phyloP scores from a whole-genome alignment of 176 grass and related monocot genomes.

The Typha latifolia region DNA sequence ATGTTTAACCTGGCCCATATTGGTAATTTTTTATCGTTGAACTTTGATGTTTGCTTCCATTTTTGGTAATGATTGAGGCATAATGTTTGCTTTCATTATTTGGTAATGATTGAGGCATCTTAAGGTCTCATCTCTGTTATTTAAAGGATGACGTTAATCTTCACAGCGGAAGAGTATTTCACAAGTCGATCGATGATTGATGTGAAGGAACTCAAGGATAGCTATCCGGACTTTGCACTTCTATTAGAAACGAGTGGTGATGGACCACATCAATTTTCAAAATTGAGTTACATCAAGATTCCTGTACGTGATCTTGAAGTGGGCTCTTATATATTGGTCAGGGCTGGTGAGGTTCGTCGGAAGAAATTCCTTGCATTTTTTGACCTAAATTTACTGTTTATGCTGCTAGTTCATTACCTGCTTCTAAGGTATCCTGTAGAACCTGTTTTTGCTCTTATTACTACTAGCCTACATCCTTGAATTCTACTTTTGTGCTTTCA shows the following conservation, averaged over 20 bases:
- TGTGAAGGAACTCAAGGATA: constrained; percentile 91
- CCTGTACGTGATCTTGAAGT: constrained; percentile 93
- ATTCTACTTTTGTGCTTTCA: too few relatives aligned
- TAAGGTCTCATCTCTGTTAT: not conserved
- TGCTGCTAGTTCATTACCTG: not conserved
- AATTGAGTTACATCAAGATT: constrained; percentile 75
- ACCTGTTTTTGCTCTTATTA: not conserved
- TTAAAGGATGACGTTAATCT: constrained; percentile 7
- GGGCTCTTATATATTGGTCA: constrained; percentile 80
- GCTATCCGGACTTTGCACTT: constrained; percentile 83
- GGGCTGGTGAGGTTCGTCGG: constrained; percentile 74
- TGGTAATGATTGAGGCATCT: not conserved
- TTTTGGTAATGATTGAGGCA: too few relatives aligned
- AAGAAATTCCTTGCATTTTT: not conserved
- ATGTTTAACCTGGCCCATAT: constrained; percentile 99
- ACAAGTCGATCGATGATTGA: constrained; percentile 91
- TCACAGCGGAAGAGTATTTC: constrained; percentile 90
- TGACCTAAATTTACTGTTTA: not conserved
- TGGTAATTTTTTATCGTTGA: constrained; percentile 29
- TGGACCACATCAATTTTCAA: constrained; percentile 50
- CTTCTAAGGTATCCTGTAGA: not conserved
- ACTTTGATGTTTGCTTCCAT: not conserved
- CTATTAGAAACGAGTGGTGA: constrained; percentile 57
- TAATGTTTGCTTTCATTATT: too few relatives aligned
- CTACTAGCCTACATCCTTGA: not conserved